phyloP scores from a whole-genome alignment of 257 asterid genomes.

The Solanum dulcamara region DNA sequence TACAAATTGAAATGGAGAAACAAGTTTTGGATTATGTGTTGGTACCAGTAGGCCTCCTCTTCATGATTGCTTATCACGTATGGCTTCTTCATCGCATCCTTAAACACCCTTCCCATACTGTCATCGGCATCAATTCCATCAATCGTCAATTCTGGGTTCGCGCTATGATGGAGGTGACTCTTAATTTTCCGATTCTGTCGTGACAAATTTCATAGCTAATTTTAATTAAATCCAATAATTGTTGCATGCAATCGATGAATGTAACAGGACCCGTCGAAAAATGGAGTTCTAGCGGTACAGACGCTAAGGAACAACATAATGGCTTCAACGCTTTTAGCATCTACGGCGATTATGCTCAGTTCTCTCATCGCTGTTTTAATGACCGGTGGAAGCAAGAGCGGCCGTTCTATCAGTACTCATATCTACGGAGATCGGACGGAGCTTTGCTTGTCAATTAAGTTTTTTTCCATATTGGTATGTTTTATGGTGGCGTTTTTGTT shows the following conservation, averaged over 20 bases:
- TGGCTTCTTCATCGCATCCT: constrained; percentile 68
- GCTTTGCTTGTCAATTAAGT: constrained; percentile 44
- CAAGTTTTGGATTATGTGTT: constrained; percentile 47
- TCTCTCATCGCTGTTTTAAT: constrained; percentile 69
- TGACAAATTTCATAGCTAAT: background rate
- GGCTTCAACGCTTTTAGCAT: constrained; percentile 87
- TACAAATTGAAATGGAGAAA: constrained; percentile 31
- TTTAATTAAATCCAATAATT: background rate
- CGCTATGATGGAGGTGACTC: constrained; percentile 82
- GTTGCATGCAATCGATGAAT: background rate
- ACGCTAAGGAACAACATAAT: constrained; percentile 81
- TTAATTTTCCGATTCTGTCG: background rate
- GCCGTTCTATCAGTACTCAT: constrained; percentile 5
- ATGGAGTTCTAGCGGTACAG: constrained; percentile 77
- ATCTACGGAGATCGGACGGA: constrained; percentile 29
- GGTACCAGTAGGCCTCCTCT: constrained; percentile 56
- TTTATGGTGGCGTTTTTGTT: constrained; percentile 68
- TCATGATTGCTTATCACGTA: constrained; percentile 54
- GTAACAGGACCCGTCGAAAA: constrained; percentile 46
- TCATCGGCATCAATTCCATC: constrained; percentile 79
- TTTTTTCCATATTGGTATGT: constrained; percentile 59
- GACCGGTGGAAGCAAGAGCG: constrained; percentile 26
- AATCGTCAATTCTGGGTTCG: constrained; percentile 89
- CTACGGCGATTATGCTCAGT: constrained; percentile 75
- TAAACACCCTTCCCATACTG: constrained; percentile 58